Base-by-base conservation (phyloP, 371 early-diverging fungal genomes). In the Mortierella sp. region DNA sequence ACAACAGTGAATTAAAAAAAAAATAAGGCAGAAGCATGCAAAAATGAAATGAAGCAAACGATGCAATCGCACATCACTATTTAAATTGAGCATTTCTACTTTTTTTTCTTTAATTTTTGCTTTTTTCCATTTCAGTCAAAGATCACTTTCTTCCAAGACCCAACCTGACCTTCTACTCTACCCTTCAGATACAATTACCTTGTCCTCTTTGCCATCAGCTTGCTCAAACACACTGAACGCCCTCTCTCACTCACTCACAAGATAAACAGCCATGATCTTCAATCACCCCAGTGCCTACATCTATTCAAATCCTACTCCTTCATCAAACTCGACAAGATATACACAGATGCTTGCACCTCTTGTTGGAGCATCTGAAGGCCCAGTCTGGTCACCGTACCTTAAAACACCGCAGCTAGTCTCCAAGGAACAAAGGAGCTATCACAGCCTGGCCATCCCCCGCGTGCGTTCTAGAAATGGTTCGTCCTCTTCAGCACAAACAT, bases 361-460 rank as follows among this genome's bases (percentile, higher is more conserved):
- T 34, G 67, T 70, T 19, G 76, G 76, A n/a, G 76, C 66, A 28
- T 70, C 70, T 2, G 70, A 76, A 45, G 76, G 76, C 13, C 35
- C 70, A 4, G 58, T 65, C 7, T 76, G 76, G 76, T 70, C 76
- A 6, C 63, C 76, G 23, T 63, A 58, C 43, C 53, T 66, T 37
- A 68, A 64, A 17, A 7, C 63, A 0, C 32, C 73, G 0, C 19
- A 13, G 15, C 62, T 29, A 49, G 7, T 26, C 35, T 34, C 45
- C 3, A 9, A 17, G 5, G 45, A 43, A 43, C 17, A 43, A 43
- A 43, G 19, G 17, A 43, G 17, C 19, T 19, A 43, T 19, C 45
- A 15, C 17, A 15, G 45, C 19, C 40, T 34, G 60, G 60, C 34
- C 32, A 51, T 49, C n/a, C 37, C 32, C 19, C 61, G 23, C 29